These are phyloP conservation scores for Hypoxylon fuscum DNA, from an alignment of 495 filamentous ascomycete species.

Conservation along the genomic window DNA sequence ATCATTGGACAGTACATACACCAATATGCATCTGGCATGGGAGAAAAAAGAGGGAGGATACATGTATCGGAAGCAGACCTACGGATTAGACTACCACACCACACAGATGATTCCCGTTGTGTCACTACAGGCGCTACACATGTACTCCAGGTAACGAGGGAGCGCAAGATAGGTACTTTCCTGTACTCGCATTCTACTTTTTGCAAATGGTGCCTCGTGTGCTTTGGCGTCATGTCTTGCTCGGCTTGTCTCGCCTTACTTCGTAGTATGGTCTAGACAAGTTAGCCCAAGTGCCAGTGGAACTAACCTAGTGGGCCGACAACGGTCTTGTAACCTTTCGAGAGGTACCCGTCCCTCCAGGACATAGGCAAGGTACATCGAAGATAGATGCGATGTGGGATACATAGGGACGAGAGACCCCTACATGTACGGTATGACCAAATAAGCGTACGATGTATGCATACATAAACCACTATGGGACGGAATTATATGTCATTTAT, in stretches of 20 bases:
- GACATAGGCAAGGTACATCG: neutral
- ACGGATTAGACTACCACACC: neutral
- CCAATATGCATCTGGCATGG: slow-evolving; percentile 7
- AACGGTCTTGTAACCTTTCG: slow-evolving; percentile 25
- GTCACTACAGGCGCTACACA: slow-evolving; percentile 20
- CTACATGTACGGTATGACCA: neutral
- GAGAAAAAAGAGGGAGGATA: slow-evolving; percentile 9
- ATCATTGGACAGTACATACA: too few relatives aligned
- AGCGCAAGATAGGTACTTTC: neutral
- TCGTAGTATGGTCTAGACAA: slow-evolving; percentile 36
- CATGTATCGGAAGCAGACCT: slow-evolving; percentile 38
- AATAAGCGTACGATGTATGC: too few relatives aligned
- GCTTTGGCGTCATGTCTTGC: slow-evolving; percentile 20
- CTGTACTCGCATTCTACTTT: neutral
- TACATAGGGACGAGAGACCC: neutral
- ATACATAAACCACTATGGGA: neutral
- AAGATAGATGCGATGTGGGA: neutral
- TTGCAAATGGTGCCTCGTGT: slow-evolving; percentile 7
- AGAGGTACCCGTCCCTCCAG: slow-evolving; percentile 36
- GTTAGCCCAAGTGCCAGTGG: slow-evolving; percentile 17
- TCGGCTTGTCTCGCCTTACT: slow-evolving; percentile 40
- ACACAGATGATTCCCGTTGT: slow-evolving; percentile 28
- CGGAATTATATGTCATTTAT: neutral
- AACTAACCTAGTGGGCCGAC: slow-evolving; percentile 19
- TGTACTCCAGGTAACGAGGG: neutral